phyloP scores from a whole-genome alignment of 306 rosid genomes.

The Pterocarpus santalinus region DNA sequence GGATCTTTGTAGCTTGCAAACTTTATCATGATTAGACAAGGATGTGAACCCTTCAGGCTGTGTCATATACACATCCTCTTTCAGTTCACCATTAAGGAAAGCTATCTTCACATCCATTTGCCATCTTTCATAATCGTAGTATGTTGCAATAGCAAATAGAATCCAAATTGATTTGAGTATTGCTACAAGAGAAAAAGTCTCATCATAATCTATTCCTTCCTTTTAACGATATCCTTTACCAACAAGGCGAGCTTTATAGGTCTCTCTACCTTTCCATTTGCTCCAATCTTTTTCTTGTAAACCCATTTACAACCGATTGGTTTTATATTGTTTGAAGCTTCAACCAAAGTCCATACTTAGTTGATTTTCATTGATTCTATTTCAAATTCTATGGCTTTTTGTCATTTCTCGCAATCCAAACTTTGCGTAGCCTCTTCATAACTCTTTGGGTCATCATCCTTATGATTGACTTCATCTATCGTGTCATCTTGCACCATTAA shows the following conservation, averaged over 20 bases:
- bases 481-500: too few relatives aligned
- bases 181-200: not conserved
- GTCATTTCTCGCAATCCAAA: not conserved
- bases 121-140: not conserved
- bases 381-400: not conserved
- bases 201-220: not conserved
- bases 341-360: not conserved
- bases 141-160: not conserved
- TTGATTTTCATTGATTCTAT: constrained; percentile 3
- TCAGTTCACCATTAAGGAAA: too few relatives aligned
- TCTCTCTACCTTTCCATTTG: not conserved
- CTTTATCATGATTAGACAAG: too few relatives aligned
- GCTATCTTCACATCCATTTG: too few relatives aligned
- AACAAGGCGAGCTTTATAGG: not conserved
- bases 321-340: not conserved
- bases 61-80: too few relatives aligned
- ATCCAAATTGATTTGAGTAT: not conserved
- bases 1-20: too few relatives aligned
- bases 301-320: not conserved
- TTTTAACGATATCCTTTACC: not conserved
- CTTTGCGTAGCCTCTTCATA: not conserved
- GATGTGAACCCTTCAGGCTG: too few relatives aligned
- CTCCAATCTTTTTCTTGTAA: constrained; percentile 4
- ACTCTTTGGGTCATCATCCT: not conserved
- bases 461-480: too few relatives aligned